phyloP scores from a whole-genome alignment of 352 stramenopile species.

The Globisporangium sylvaticum region DNA sequence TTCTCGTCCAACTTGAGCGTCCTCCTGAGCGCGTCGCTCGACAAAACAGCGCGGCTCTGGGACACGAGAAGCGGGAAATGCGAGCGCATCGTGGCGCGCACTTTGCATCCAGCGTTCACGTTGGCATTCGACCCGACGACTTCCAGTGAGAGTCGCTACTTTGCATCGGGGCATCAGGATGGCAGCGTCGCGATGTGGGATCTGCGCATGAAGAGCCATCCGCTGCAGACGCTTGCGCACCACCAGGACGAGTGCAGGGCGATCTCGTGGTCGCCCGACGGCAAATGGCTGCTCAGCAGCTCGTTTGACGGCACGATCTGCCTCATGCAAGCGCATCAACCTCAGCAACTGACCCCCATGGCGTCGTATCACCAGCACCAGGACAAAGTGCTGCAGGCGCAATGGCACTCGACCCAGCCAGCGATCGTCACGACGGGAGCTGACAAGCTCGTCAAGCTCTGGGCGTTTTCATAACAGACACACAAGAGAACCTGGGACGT shows the following conservation, averaged over 20 bases:
- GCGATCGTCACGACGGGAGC: slow-evolving; percentile 58
- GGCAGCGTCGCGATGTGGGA: slow-evolving; percentile 64
- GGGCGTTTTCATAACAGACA: slow-evolving; percentile 27
- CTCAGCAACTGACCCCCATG: slow-evolving; percentile 24
- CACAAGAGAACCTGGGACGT: neutral
- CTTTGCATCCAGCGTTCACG: slow-evolving; percentile 30
- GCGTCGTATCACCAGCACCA: slow-evolving; percentile 54
- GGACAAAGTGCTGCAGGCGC: slow-evolving; percentile 62
- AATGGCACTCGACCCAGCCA: slow-evolving; percentile 56
- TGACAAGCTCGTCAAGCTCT: slow-evolving; percentile 69
- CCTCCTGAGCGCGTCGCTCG: slow-evolving; percentile 42
- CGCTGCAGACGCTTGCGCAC: slow-evolving; percentile 26
- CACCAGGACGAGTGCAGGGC: slow-evolving; percentile 62
- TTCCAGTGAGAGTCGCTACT: slow-evolving; percentile 12
- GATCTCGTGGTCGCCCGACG: slow-evolving; percentile 54
- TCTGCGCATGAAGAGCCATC: slow-evolving; percentile 25
- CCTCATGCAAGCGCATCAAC: slow-evolving; percentile 18
- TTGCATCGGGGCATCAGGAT: slow-evolving; percentile 59
- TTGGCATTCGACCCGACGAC: slow-evolving; percentile 41
- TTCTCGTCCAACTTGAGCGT: slow-evolving; percentile 17
- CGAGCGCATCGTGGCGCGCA: slow-evolving; percentile 40
- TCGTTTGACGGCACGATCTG: slow-evolving; percentile 64
- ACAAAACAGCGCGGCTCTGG: slow-evolving; percentile 68
- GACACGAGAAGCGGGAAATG: slow-evolving; percentile 52
- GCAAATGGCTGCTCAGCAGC: slow-evolving; percentile 53